phyloP scores from a whole-genome alignment of 495 filamentous ascomycete species.

The Neurospora sp. region DNA sequence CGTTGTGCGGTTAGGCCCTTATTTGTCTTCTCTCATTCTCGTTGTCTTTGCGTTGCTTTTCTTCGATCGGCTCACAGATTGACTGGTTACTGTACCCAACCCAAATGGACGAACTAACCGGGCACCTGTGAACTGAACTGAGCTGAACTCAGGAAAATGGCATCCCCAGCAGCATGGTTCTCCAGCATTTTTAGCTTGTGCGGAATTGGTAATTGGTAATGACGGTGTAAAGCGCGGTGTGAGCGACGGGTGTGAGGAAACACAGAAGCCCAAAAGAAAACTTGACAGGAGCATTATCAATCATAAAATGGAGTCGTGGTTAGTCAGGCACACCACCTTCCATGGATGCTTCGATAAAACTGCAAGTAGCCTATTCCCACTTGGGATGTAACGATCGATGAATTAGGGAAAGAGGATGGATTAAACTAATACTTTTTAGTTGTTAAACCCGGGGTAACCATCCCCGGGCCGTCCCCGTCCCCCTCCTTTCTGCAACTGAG shows the following conservation, averaged over 20 bases:
- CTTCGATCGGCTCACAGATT: neutral
- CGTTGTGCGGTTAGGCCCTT: neutral
- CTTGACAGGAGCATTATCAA: neutral
- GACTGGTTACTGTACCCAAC: neutral
- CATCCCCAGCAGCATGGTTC: neutral
- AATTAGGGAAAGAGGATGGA: neutral
- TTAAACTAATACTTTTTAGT: neutral
- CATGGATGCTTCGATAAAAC: neutral
- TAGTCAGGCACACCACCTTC: neutral
- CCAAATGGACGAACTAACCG: neutral
- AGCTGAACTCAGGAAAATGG: neutral
- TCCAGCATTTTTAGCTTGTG: neutral
- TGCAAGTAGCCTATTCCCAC: neutral
- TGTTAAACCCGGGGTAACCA: neutral
- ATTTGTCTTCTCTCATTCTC: neutral
- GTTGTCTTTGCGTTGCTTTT: neutral
- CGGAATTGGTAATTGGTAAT: neutral
- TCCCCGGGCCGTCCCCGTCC: neutral
- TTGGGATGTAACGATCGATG: neutral
- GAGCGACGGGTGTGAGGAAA: neutral
- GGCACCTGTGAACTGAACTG: neutral
- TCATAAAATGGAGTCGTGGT: neutral
- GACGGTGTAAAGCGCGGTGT: neutral
- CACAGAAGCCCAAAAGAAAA: neutral
- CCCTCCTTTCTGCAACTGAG: neutral